Percentiles rank a stretch among this genome's conserved stretches.
Conservation (phyloP, 2,329 filamentous ascomycete species). For the Cercospora sp. region DNA sequence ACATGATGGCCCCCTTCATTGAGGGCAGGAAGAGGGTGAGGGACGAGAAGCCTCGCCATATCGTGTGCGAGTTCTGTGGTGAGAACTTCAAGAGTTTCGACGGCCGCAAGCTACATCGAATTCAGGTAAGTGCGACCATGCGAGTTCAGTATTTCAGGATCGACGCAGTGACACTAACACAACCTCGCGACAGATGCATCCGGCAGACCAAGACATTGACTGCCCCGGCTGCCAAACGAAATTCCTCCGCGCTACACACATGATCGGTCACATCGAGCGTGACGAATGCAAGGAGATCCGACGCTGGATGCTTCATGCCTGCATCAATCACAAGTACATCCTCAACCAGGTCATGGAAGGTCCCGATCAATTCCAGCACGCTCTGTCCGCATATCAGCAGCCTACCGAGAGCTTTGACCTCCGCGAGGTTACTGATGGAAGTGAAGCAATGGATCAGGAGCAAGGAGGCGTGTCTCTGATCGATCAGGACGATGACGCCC, state of each 20-base stretch:
- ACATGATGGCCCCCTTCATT: constrained; percentile 35
- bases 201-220: constrained; percentile 49
- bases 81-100: constrained; percentile 56
- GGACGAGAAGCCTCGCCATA: constrained; percentile 43
- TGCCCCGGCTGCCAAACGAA: constrained; percentile 54
- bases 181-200: constrained; percentile 40
- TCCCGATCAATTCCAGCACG: constrained; percentile 29
- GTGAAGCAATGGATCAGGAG: constrained; percentile 12
- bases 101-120: constrained; percentile 55
- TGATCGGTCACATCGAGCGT: constrained; percentile 58
- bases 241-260: constrained; percentile 51
- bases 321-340: constrained; percentile 54
- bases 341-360: constrained; percentile 41
- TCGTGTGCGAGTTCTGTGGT: constrained; percentile 58
- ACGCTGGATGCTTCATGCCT: constrained; percentile 47
- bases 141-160: constrained; percentile 2
- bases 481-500: constrained; percentile 23
- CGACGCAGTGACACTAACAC: constrained; percentile 1
- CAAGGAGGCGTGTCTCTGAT: constrained; percentile 24
- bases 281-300: constrained; percentile 51
- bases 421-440: constrained; percentile 10
- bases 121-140: constrained; percentile 43
- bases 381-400: constrained; percentile 11
- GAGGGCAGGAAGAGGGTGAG: constrained; percentile 23
- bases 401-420: constrained; percentile 1